Base-by-base conservation (phyloP, 2,329 filamentous ascomycete genomes). In the Epichloe glyceriae region DNA sequence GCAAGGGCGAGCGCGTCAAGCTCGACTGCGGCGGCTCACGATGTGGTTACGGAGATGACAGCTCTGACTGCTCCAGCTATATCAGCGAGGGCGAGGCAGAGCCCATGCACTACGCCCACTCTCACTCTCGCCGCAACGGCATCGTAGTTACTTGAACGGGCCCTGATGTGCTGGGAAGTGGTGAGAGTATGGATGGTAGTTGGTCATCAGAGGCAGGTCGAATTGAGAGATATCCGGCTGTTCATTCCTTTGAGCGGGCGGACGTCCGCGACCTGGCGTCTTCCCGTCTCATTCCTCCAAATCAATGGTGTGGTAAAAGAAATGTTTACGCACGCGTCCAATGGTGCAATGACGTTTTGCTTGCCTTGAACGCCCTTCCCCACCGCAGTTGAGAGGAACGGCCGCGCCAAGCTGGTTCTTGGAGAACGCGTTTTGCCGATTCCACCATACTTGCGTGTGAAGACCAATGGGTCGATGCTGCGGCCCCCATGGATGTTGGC, bases 1-100 rank as follows among this genome's bases (percentile, higher is more conserved):
- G 89, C 72, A 83, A 85, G 68, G 89, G 90, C 64, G 86, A 94
- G 69, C 84, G 90, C 63, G 86, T 97, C 78, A 93, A 91, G 79
- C 82, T 96, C 68, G 90, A 96, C 79, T 97, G 91, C 65, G 89
- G 89, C 60, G 91, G 91, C 60, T 75, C 82, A 55, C 84, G 88
- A 66, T 96, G 91, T 71, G 87, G 88, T 63, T 93, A 86, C 72
- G 79, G 78, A 57, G 83, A 87, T 62, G 81, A 85, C 54, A 79
- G 75, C 55, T 78, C 73, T 49, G 78, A 80, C 51, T 88, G 83
- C 75, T 88, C 82, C 58, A 85, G 78, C 60, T 83, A 83, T 59
- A 71, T 59, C 53, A 72, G 63, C 61, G 82, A 84, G 56, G 79
- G 82, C 61, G 78, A 79, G 57, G 70, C 71, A 53, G 80, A 83